Conservation (phyloP, 768 basidiomycete species). For the Coprinopsis strossmayeri region DNA sequence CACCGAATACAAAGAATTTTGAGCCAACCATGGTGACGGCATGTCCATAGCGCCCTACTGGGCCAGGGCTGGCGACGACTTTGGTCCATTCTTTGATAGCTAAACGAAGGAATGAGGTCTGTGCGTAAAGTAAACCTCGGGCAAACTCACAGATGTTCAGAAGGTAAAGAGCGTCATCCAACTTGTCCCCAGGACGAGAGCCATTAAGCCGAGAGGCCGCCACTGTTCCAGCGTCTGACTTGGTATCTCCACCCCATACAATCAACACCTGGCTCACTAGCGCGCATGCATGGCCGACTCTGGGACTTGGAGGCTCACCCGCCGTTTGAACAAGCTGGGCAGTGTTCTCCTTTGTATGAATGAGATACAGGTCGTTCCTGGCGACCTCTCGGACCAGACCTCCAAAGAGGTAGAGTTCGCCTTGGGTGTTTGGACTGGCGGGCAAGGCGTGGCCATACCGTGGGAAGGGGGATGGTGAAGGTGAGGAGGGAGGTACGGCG, state of each 20-base stretch:
- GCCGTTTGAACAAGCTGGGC: constrained; percentile 80
- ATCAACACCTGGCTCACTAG: constrained; percentile 94
- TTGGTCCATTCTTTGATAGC: constrained; percentile 95
- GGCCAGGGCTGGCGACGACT: constrained; percentile 72
- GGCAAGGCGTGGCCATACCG: constrained; percentile 95
- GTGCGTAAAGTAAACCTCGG: constrained; percentile 1
- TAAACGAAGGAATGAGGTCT: constrained; percentile 22
- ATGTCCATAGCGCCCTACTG: constrained; percentile 91
- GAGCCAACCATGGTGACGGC: constrained; percentile 88
- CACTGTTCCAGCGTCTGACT: constrained; percentile 41
- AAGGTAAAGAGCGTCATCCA: constrained; percentile 91
- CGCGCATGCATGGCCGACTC: constrained; percentile 96
- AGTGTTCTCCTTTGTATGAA: constrained; percentile 72
- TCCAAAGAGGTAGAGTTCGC: constrained; percentile 95
- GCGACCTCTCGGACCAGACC: constrained; percentile 90
- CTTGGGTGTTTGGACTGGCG: constrained; percentile 63
- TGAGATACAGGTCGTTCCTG: constrained; percentile 90
- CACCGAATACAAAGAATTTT: constrained; percentile 93
- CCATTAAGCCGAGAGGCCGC: constrained; percentile 16
- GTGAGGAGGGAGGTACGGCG: constrained; percentile 52
- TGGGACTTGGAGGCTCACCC: constrained; percentile 80
- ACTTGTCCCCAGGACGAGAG: constrained; percentile 56
- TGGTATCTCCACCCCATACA: constrained; percentile 98
- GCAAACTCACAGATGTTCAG: constrained; percentile 80
- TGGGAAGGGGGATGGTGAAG: constrained; percentile 88